Base-by-base conservation (phyloP, 2,329 filamentous ascomycete species). In the Botrytis byssoidea region DNA sequence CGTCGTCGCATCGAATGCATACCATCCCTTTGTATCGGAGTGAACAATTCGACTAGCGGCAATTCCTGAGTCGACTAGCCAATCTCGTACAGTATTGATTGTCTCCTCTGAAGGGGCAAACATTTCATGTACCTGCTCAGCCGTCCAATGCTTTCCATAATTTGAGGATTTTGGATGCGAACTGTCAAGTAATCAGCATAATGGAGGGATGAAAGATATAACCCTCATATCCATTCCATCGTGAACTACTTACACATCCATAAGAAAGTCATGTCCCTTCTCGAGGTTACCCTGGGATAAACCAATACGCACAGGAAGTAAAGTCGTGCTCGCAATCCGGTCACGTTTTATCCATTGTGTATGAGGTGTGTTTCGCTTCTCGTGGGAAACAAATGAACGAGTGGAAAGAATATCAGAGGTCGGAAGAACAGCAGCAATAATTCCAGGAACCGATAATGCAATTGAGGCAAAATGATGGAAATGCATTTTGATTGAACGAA, bases 261-360 rank as follows among this genome's bases (percentile, higher is more conserved):
- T 84, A 29, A 85, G 78, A 37, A 81, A 80, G 59, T 83, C 83
- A 76, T 83, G 79, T 14, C 83, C 84, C 12, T 82, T 81, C 25
- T 85, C 82, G 25, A 86, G 76, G 70, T 86, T 85, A 14, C 79
- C 80, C 76, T 86, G 85, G 4, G 81, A 81, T 70, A 86, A 75
- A 20, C 83, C 84, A 73, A 86, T 85, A 22, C 83, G 81, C 75
- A 86, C 83, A 2, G 85, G 84, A 51, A 86, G 76, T 32, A 74
- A 74, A 29, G 75, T 68, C 61, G 60, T 61, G 16, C 73, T 20
- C 18, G 74, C 60, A 29, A 78, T 67, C 20, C 73, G 74, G 42
- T 71, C 74, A 20, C 68, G 57, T 37, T 77, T 78, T 25, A 74
- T 57, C 77, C 77, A 79, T 55, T 69, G 65, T 29, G 55, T 70